Evolutionary conservation across 129 eudicot genomes (phyloP).

Genomic region (Silybum marianum): DNA sequence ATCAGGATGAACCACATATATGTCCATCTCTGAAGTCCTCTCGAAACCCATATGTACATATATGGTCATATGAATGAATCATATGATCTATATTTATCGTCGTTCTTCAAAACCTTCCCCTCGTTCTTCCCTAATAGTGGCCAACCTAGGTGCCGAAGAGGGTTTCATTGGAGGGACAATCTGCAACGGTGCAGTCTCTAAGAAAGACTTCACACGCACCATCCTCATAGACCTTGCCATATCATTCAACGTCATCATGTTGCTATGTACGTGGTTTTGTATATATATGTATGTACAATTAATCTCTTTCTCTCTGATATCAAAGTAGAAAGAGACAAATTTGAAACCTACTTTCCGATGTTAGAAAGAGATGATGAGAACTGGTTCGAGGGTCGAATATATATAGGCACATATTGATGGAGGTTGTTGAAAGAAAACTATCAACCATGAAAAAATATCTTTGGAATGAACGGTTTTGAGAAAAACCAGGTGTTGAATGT

Average conservation of each 20-base stretch:
- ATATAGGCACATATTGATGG: constrained; percentile 28
- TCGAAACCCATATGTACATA: constrained; percentile 17
- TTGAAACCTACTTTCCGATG: constrained; percentile 34
- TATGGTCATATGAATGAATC: constrained; percentile 1
- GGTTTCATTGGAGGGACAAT: constrained; percentile 40
- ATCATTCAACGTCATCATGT: constrained; percentile 46
- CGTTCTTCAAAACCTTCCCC: constrained; percentile 45
- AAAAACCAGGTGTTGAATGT: constrained; percentile 37
- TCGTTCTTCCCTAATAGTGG: constrained; percentile 55
- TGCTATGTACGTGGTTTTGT: constrained; percentile 22
- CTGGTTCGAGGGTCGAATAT: constrained; percentile 21
- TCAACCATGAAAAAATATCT: constrained; percentile 38
- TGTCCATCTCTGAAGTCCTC: constrained; percentile 30
- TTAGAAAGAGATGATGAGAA: constrained; percentile 22
- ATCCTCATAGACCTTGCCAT: constrained; percentile 43
- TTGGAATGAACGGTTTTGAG: constrained; percentile 17
- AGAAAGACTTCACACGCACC: constrained; percentile 27
- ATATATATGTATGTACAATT: constrained; percentile 21
- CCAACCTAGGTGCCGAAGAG: constrained; percentile 51
- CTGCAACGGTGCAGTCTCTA: constrained; percentile 54
- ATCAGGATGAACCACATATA: constrained; percentile 24
- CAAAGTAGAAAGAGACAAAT: constrained; percentile 39
- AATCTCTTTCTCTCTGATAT: constrained; percentile 29
- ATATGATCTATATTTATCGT: constrained; percentile 12
- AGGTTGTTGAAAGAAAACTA: constrained; percentile 9